These are phyloP conservation scores for Graphilbum sp. DNA, from an alignment of 2,329 filamentous ascomycete genomes.

Conservation along the genomic window DNA sequence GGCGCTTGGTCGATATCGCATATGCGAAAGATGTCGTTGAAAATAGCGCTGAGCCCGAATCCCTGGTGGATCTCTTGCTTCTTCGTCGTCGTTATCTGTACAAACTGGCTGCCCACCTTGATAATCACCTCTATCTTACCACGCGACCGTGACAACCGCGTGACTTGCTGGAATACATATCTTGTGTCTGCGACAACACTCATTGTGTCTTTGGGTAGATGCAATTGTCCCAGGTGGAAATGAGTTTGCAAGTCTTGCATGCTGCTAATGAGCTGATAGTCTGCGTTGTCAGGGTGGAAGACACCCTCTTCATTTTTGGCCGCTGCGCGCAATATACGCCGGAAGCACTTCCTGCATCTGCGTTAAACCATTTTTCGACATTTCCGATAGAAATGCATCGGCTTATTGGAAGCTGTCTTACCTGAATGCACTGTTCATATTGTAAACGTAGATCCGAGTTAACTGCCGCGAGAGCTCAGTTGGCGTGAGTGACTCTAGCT, in stretches of 20 bases:
- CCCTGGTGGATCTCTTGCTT: conserved; percentile 52
- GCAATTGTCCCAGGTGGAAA: conserved; percentile 49
- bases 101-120: conserved; percentile 52
- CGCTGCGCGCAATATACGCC: conserved; percentile 43
- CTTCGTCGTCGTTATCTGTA: conserved; percentile 52
- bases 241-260: conserved; percentile 48
- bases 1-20: conserved; percentile 52
- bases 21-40: conserved; percentile 55
- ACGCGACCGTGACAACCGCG: conserved; percentile 48
- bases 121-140: conserved; percentile 55
- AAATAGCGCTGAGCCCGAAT: conserved; percentile 42
- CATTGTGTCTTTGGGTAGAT: conserved; percentile 54
- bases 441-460: conserved; percentile 50
- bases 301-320: conserved; percentile 42
- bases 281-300: conserved; percentile 47
- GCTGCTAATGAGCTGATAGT: conserved; percentile 50
- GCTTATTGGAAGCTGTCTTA: too few relatives aligned
- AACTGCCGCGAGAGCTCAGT: conserved; percentile 43
- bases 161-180: conserved; percentile 49
- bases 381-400: not conserved
- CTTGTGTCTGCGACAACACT: conserved; percentile 50
- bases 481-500: conserved; percentile 45
- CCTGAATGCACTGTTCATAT: conserved; percentile 57
- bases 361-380: not conserved
- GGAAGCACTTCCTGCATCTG: conserved; percentile 39